Evolutionary conservation across 129 eudicot genomes (phyloP).

Genomic region (Tagetes patula): DNA sequence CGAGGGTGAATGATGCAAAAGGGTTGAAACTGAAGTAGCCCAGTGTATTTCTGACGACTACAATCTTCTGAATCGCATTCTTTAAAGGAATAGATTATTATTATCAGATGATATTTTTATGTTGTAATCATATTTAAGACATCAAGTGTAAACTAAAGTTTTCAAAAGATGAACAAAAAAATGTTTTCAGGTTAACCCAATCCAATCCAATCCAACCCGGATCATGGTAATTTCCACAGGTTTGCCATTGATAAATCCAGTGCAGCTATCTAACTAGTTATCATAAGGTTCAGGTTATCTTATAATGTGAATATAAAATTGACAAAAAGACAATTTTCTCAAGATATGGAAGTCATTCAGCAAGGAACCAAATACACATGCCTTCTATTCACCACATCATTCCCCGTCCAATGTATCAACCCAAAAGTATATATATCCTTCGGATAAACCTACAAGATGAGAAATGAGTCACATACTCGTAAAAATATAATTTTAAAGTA

Average conservation of each 20-base stretch:
- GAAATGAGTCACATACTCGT: constrained; percentile 5
- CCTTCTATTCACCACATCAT: constrained; percentile 94
- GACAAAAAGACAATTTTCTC: background rate
- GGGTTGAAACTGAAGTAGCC: constrained; percentile 6
- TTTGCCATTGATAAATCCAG: background rate
- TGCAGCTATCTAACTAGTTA: background rate
- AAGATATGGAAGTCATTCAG: background rate
- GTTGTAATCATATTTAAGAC: background rate
- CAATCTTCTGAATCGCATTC: background rate
- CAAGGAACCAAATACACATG: constrained; percentile 16
- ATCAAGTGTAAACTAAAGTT: background rate
- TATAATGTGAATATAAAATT: background rate
- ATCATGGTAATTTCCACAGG: background rate
- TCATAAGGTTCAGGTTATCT: background rate
- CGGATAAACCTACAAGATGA: constrained; percentile 71
- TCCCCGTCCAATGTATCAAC: constrained; percentile 90
- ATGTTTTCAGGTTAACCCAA: background rate
- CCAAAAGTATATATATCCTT: constrained; percentile 89
- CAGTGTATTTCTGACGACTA: background rate
- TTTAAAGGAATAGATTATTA: background rate
- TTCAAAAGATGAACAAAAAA: background rate
- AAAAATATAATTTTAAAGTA: background rate
- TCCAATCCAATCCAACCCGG: background rate
- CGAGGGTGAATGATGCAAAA: background rate
- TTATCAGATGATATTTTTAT: background rate